Base-by-base conservation (phyloP, 345 rosid genomes). In the Aquilaria sinensis region DNA sequence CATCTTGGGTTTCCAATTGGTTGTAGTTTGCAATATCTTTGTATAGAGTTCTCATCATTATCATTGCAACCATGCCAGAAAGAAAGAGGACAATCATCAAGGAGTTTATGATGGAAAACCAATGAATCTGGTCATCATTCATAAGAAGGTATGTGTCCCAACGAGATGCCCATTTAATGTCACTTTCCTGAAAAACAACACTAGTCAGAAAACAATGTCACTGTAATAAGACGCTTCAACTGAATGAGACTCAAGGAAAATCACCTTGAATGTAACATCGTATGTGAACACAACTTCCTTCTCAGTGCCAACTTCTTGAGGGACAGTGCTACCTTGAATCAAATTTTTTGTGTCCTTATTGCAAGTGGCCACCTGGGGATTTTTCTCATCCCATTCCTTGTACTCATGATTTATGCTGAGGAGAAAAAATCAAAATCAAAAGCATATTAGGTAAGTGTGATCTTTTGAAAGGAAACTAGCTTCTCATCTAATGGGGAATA, bases 61-160 rank as follows among this genome's bases (percentile, higher is more conserved):
- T 93, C 98, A 93, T 90, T 65, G 98, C 98, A 72, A 93, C 92
- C 97, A 93, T 90, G 50, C 98, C 98, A 69, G 98, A 93, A 61
- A 93, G 97, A 76, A 93, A 93, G 30, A 93, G 83, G 59, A 93
- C 98, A 63, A 93, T 90, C 98, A 93, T 90, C 73, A 90, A 78
- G 10, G 98, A 93, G 74, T 93, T 93, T 66, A 93, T 88, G 70
- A 93, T 93, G 58, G 98, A 93, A 73, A 93, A 93, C 97, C 98
- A 93, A 59, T 92, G 98, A 67, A 92, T 92, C 70, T 89, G 98
- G 79, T 92, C 98, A 49, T 92, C 98, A 60, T 92, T 89, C 98
- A 92, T 92, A 71, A 92, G 96, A 46, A 92, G 85, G 77, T 92
- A 92, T 3, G 93, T 93, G 80, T 90, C 97, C 98, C 98, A 93